Percentiles rank a stretch among this genome's conserved stretches.
Conservation (phyloP, 2,329 filamentous ascomycete species). For the Scolecobasidium constrictum region DNA sequence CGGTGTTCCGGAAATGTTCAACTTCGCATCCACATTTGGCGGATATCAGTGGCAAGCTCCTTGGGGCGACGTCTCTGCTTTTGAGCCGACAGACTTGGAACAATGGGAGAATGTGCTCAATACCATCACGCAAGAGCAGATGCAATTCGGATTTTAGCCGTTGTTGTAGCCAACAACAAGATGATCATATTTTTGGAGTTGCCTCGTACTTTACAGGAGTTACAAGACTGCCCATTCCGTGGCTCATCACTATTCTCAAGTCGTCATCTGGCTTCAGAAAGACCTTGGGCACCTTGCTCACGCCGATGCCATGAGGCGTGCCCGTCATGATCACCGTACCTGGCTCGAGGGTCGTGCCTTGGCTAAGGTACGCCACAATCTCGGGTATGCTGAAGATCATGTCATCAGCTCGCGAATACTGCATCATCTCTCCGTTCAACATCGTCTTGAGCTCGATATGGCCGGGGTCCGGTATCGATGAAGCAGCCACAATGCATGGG, state of each 20-base stretch:
- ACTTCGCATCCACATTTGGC: no score
- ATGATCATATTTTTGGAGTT: no score
- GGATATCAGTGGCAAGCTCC: no score
- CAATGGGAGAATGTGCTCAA: no score
- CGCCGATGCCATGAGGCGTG: slow-evolving; percentile 27
- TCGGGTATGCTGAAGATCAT: slow-evolving; percentile 35
- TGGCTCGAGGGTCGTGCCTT: slow-evolving; percentile 33
- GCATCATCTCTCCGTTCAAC: slow-evolving; percentile 38
- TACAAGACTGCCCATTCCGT: neutral
- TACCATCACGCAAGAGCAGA: no score
- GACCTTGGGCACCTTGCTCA: neutral
- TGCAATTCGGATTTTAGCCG: no score
- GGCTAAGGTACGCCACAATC: slow-evolving; percentile 35
- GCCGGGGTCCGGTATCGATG: slow-evolving; percentile 32
- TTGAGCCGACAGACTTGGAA: no score
- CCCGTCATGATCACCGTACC: slow-evolving; percentile 42
- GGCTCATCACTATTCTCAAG: neutral
- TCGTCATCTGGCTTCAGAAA: neutral
- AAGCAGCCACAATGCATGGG: slow-evolving; percentile 34
- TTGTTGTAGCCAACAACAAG: no score
- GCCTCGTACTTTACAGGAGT: neutral
- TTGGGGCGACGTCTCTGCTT: no score
- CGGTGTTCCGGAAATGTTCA: no score
- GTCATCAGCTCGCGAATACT: slow-evolving; percentile 38
- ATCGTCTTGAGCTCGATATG: slow-evolving; percentile 33